Conservation (phyloP, 331 rosid genomes). For the Saraca asoca region DNA sequence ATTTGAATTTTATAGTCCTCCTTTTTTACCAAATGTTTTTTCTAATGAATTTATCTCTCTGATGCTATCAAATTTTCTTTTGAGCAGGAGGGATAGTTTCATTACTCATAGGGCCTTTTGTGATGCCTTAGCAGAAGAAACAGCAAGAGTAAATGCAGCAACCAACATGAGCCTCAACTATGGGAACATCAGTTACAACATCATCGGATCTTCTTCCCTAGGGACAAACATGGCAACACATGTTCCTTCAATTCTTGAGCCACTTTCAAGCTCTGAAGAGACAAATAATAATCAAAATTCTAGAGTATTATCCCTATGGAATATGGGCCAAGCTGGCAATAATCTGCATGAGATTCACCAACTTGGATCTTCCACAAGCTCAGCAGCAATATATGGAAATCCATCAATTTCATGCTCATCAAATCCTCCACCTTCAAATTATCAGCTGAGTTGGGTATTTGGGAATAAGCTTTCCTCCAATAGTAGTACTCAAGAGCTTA, state of each 20-base stretch:
- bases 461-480: conserved; percentile 56
- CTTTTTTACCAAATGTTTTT: too few species aligned
- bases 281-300: conserved; percentile 34
- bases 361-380: conserved; percentile 42
- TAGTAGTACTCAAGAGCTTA: conserved; percentile 40
- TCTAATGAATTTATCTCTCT: too few species aligned
- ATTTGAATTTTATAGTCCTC: not conserved
- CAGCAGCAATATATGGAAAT: conserved; percentile 36
- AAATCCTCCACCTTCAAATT: conserved; percentile 46
- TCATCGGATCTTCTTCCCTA: conserved; percentile 49
- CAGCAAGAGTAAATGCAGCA: conserved; percentile 75
- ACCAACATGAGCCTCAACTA: conserved; percentile 33
- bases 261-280: conserved; percentile 44
- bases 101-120: conserved; percentile 94
- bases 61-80: conserved; percentile 11
- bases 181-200: conserved; percentile 48
- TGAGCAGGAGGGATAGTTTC: conserved; percentile 89
- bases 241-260: conserved; percentile 62
- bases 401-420: conserved; percentile 42
- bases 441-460: conserved; percentile 63
- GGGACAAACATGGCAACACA: conserved; percentile 48
- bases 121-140: conserved; percentile 94
- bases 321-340: conserved; percentile 41
- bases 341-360: conserved; percentile 46
- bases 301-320: conserved; percentile 50